A percentile compares a stretch with the other conserved stretches of the same genome.
Evolutionary conservation across 2,329 filamentous ascomycete species (phyloP).

Genomic region (Botrytis galanthina): DNA sequence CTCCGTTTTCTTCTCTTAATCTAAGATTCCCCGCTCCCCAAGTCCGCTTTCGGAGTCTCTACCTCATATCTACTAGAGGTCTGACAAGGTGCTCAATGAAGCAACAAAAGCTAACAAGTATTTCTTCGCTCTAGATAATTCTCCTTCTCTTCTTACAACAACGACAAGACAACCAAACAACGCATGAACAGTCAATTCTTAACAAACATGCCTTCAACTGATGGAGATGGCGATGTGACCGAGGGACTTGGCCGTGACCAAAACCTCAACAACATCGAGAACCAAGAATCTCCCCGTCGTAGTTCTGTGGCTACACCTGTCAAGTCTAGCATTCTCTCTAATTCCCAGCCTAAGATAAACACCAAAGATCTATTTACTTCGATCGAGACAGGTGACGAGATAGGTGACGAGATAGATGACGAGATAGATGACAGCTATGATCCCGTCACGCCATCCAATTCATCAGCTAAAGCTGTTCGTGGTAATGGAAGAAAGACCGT

Average conservation of each 20-base stretch:
- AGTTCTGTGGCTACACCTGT: neutral
- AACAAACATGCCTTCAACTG: neutral
- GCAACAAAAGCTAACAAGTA: neutral
- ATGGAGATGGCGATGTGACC: neutral
- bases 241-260: neutral
- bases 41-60: neutral
- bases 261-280: neutral
- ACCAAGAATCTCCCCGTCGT: neutral
- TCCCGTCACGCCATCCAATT: neutral
- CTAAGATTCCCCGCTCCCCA: neutral
- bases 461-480: neutral
- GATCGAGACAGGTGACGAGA: neutral
- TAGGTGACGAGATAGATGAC: neutral
- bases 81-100: neutral
- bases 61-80: neutral
- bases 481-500: neutral
- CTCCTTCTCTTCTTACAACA: neutral
- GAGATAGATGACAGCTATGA: neutral
- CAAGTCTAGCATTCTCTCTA: neutral
- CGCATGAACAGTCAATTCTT: neutral
- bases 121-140: neutral
- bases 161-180: neutral
- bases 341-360: neutral
- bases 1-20: neutral
- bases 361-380: neutral